A percentile compares a stretch with the other conserved stretches of the same genome.
Evolutionary conservation across 371 early-diverging fungal genomes (phyloP).

Genomic region (Rhizomucor pusillus): DNA sequence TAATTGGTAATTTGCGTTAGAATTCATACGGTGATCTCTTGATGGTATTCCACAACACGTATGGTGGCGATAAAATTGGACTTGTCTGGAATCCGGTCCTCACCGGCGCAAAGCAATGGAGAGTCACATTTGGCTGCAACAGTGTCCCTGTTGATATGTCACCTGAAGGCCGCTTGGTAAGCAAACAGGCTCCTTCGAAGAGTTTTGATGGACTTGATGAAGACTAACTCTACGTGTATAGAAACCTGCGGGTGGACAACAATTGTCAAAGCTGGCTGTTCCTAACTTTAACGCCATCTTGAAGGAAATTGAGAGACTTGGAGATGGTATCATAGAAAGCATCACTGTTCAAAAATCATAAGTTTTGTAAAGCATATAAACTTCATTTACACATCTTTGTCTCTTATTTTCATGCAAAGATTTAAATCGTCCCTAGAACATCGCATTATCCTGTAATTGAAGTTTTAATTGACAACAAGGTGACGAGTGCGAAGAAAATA

Average conservation of each 20-base stretch:
- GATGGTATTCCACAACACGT: constrained; percentile 71
- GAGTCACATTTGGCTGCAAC: constrained; percentile 62
- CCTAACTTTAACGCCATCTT: constrained; percentile 69
- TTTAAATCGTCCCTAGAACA: too few relatives aligned
- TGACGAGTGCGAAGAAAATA: too few relatives aligned
- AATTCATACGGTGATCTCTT: constrained; percentile 50
- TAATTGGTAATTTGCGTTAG: too few relatives aligned
- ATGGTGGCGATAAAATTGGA: constrained; percentile 76
- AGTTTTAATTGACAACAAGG: too few relatives aligned
- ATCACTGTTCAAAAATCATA: constrained; percentile 3
- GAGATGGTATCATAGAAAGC: constrained; percentile 30
- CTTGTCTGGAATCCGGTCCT: constrained; percentile 67
- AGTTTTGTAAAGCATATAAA: too few relatives aligned
- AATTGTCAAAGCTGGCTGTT: constrained; percentile 48
- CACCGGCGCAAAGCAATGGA: constrained; percentile 61
- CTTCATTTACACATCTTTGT: too few relatives aligned
- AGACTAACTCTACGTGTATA: neutral
- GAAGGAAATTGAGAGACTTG: constrained; percentile 67
- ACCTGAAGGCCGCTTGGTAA: constrained; percentile 52
- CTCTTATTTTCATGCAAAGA: too few relatives aligned
- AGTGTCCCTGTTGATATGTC: constrained; percentile 56
- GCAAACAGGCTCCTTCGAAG: constrained; percentile 12
- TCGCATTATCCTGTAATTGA: too few relatives aligned
- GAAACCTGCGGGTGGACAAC: constrained; percentile 35
- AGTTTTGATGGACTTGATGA: too few relatives aligned